phyloP scores from a whole-genome alignment of 2,329 filamentous ascomycete species.

The Juglanconis sp. region DNA sequence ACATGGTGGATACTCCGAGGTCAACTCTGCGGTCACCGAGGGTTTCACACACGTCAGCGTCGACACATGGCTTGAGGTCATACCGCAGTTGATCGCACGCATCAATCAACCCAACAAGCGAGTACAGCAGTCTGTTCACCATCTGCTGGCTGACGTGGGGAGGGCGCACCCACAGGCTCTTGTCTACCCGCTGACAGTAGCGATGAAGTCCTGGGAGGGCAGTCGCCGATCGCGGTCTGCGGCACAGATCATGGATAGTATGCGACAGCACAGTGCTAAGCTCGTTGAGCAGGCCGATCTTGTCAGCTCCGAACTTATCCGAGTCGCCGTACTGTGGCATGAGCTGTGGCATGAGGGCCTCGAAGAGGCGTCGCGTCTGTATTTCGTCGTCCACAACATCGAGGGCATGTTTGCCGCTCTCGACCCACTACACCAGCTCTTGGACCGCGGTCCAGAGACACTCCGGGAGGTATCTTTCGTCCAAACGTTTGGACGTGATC shows the following conservation, averaged over 20 bases:
- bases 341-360: constrained; percentile 98
- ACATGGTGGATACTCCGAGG: constrained; percentile 83
- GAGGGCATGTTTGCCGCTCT: constrained; percentile 95
- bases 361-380: constrained; percentile 91
- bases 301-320: constrained; percentile 93
- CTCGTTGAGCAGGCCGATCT: constrained; percentile 93
- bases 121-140: constrained; percentile 87
- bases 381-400: constrained; percentile 97
- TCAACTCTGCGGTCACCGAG: constrained; percentile 83
- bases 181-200: constrained; percentile 94
- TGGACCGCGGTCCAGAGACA: constrained; percentile 89
- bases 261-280: constrained; percentile 89
- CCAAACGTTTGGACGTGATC: constrained; percentile 92
- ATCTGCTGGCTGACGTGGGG: constrained; percentile 87
- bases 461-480: constrained; percentile 95
- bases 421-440: constrained; percentile 83
- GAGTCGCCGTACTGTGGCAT: constrained; percentile 96
- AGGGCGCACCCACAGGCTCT: constrained; percentile 92
- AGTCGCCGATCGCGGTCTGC: constrained; percentile 83
- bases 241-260: constrained; percentile 92
- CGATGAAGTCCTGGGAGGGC: constrained; percentile 89
- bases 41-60: constrained; percentile 90
- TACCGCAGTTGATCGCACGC: constrained; percentile 92
- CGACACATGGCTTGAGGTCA: constrained; percentile 98
- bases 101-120: constrained; percentile 94